Evolutionary conservation across 768 basidiomycete species (phyloP), one percentile per base, ranked within the genome.

Genomic region (Serendipita sp.): DNA sequence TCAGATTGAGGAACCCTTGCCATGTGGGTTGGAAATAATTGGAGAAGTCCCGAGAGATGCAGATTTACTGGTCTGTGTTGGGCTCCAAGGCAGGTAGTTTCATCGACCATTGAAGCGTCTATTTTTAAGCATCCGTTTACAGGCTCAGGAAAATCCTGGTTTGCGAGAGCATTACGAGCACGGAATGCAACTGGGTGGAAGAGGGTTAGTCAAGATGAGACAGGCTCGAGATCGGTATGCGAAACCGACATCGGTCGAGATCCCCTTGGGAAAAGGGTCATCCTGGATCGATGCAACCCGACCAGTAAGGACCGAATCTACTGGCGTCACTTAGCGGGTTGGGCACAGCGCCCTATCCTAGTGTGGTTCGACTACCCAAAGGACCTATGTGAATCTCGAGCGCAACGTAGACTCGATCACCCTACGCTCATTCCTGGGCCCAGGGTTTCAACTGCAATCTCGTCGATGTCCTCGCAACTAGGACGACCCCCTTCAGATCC

Each of bases 251-350:
- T 83, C n/a, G 78, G 80, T 3, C 74, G 75, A 44, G 66, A 67
- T 8, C 71, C 73, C 27, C 69, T 68, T 8, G 66, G 65, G 4
- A 73, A 74, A n/a, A 72, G 73, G 3, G 76, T 81, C 29, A 68
- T 85, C 29, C 73, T 85, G 44, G 84, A 84, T 69, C 72, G 81
- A 33, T 83, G 82, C 71, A 85, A 84, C 66, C 77, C 78, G 4
- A 71, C 79, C 2, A 71, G 72, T 0, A 70, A 70, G 3, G 81
- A 83, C 63, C 74, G 83, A 53, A 78, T 76, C 66, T 46, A 63
- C 1, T 84, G 83, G 81, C 74, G 83, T 3, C 66, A 69, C 11
- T 74, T 84, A 6, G 80, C 81, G 2, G 78, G 76, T 65, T 81
- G 80, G 81, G 74, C 74, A 2, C 66, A 60, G 1, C 69, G 74